Percentiles rank a stretch among this genome's conserved stretches.
These are phyloP conservation scores for Diaporthe vexans DNA, from an alignment of 2,329 filamentous ascomycete species.

Conservation along the genomic window DNA sequence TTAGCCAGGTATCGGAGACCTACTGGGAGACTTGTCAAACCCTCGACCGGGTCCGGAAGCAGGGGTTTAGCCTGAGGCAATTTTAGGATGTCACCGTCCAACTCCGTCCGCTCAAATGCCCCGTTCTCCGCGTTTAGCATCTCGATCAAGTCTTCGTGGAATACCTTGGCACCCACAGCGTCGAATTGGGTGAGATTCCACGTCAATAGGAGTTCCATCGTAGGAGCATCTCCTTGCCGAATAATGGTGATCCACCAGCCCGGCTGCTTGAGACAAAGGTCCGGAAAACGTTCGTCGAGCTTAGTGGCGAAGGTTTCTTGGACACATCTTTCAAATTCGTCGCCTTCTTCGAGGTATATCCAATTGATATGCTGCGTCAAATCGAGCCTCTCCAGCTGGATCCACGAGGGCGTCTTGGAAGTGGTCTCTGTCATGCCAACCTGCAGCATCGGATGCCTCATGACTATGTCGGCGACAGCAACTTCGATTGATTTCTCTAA, in stretches of 20 bases:
- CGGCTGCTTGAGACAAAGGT: conserved; percentile 39
- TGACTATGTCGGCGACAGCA: conserved; percentile 41
- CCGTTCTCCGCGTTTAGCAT: conserved; percentile 45
- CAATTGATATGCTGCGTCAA: conserved; percentile 42
- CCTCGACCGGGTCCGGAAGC: conserved; percentile 48
- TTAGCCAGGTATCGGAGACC: conserved; percentile 27
- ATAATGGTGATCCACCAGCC: conserved; percentile 41
- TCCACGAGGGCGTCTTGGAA: conserved; percentile 42
- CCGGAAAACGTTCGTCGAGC: conserved; percentile 42
- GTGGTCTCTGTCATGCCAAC: conserved; percentile 40
- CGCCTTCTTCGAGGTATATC: conserved; percentile 32
- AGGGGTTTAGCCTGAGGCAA: conserved; percentile 45
- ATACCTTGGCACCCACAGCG: conserved; percentile 37
- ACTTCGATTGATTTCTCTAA: conserved; percentile 39
- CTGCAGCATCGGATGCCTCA: conserved; percentile 44
- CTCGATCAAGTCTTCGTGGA: conserved; percentile 46
- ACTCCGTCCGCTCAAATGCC: conserved; percentile 43
- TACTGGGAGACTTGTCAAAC: conserved; percentile 27
- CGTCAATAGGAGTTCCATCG: conserved; percentile 41
- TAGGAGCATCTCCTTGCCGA: conserved; percentile 38
- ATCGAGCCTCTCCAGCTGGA: conserved; percentile 42
- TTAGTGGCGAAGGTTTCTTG: conserved; percentile 32
- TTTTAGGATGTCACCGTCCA: conserved; percentile 46
- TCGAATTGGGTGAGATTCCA: conserved; percentile 42
- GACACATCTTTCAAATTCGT: conserved; percentile 36